Evolutionary conservation across 495 filamentous ascomycete genomes (phyloP).

Genomic region (Aspergillus mulundensis): DNA sequence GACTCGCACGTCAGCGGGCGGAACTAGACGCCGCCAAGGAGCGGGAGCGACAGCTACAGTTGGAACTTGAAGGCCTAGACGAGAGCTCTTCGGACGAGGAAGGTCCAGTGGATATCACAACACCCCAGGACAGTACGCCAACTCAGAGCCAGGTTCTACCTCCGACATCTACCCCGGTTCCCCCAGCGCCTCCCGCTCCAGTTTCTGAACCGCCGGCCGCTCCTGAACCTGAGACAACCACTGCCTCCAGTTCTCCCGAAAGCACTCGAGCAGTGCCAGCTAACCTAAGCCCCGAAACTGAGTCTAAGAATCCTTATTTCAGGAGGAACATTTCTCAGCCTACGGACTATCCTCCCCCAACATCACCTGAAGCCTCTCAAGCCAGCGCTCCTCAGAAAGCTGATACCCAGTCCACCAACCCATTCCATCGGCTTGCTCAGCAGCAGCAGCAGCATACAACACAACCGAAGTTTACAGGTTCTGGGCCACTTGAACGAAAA

Average conservation of each 20-base stretch:
- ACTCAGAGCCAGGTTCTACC: slow-evolving; percentile 59
- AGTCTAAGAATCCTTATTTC: slow-evolving; percentile 70
- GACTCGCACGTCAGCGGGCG: slow-evolving; percentile 77
- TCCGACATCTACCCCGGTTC: slow-evolving; percentile 32
- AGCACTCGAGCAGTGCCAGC: slow-evolving; percentile 25
- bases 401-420: slow-evolving; percentile 73
- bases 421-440: slow-evolving; percentile 85
- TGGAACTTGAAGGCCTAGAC: slow-evolving; percentile 78
- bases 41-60: slow-evolving; percentile 80
- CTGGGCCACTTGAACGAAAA: slow-evolving; percentile 41
- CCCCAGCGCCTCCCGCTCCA: slow-evolving; percentile 39
- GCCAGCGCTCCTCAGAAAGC: slow-evolving; percentile 26
- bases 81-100: slow-evolving; percentile 86
- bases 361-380: slow-evolving; percentile 29
- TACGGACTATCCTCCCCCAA: slow-evolving; percentile 21
- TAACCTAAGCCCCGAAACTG: slow-evolving; percentile 30
- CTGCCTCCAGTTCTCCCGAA: slow-evolving; percentile 25
- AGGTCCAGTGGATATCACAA: slow-evolving; percentile 73
- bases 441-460: slow-evolving; percentile 31
- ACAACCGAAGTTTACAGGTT: slow-evolving; percentile 33
- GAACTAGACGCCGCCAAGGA: slow-evolving; percentile 90
- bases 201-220: slow-evolving; percentile 34
- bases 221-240: slow-evolving; percentile 31
- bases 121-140: slow-evolving; percentile 78
- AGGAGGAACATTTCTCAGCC: slow-evolving; percentile 61